phyloP scores from a whole-genome alignment of 192 early-diverging fungal genomes.

The Coemansia sp. region DNA sequence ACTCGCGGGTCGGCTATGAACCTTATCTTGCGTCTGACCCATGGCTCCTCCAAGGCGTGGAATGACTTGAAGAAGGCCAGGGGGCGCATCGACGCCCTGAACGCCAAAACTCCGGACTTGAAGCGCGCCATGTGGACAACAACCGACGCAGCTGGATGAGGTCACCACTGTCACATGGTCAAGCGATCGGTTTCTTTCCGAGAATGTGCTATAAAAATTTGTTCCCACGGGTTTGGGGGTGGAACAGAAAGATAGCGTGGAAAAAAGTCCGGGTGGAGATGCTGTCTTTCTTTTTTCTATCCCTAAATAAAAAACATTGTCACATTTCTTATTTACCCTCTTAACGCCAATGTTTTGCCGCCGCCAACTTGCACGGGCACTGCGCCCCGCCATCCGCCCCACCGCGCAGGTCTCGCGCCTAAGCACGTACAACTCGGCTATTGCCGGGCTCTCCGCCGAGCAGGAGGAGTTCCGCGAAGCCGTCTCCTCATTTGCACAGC shows the following conservation, averaged over 20 bases:
- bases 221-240: not conserved
- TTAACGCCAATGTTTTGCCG: conserved; percentile 4
- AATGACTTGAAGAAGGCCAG: conserved; percentile 5
- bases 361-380: conserved; percentile 2
- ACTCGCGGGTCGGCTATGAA: conserved; percentile 73
- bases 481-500: conserved; percentile 74
- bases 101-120: not conserved
- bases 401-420: not conserved
- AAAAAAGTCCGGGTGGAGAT: not conserved
- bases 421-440: conserved; percentile 69
- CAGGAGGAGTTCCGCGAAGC: conserved; percentile 73
- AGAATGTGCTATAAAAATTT: not conserved
- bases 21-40: conserved; percentile 59
- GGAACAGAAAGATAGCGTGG: not conserved
- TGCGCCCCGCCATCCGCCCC: not conserved
- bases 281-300: not conserved
- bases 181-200: not conserved
- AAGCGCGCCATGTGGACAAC: not conserved
- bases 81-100: conserved; percentile 1
- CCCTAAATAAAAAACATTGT: not conserved
- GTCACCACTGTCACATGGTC: not conserved
- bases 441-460: conserved; percentile 75
- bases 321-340: not conserved
- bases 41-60: conserved; percentile 59
- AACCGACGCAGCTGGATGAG: not conserved